A percentile compares a stretch with the other conserved stretches of the same genome.
Conservation (phyloP, 2,329 filamentous ascomycete species). For the Trichoderma breve region DNA sequence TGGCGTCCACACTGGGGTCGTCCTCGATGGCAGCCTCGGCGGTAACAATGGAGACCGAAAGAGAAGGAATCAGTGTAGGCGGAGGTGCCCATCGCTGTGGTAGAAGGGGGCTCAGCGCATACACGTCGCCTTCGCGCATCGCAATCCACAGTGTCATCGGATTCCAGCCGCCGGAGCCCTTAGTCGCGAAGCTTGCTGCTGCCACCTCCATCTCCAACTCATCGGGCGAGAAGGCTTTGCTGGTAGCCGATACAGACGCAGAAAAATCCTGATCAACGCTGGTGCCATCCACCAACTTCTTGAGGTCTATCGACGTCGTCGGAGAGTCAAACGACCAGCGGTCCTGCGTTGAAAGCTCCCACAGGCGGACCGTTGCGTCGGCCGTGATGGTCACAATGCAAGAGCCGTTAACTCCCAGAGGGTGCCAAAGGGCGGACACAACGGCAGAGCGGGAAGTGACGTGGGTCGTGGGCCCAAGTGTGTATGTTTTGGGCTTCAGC, state of each 20-base stretch:
- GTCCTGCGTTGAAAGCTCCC: constrained; percentile 83
- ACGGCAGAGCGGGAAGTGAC: constrained; percentile 81
- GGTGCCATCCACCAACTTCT: constrained; percentile 82
- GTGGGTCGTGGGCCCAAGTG: constrained; percentile 88
- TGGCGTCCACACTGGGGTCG: constrained; percentile 52
- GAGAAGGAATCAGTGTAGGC: constrained; percentile 72
- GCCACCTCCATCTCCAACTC: constrained; percentile 92
- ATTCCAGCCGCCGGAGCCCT: constrained; percentile 78
- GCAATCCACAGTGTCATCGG: constrained; percentile 96
- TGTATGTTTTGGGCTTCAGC: constrained; percentile 81
- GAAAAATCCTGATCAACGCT: constrained; percentile 80
- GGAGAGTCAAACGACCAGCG: constrained; percentile 85
- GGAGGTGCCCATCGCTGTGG: constrained; percentile 82
- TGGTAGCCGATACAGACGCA: constrained; percentile 70
- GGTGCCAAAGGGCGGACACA: constrained; percentile 86
- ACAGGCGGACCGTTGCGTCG: constrained; percentile 83
- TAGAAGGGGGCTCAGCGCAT: constrained; percentile 86
- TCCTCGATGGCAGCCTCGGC: constrained; percentile 64
- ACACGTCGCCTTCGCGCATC: constrained; percentile 92
- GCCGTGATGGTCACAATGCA: constrained; percentile 85
- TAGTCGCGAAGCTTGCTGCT: constrained; percentile 73
- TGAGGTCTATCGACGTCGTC: constrained; percentile 79
- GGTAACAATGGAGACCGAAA: constrained; percentile 79
- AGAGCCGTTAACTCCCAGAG: constrained; percentile 75
- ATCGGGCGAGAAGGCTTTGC: constrained; percentile 83